These are phyloP conservation scores for Saxophila tyrrhenica DNA, from an alignment of 495 filamentous ascomycete species.

Conservation along the genomic window DNA sequence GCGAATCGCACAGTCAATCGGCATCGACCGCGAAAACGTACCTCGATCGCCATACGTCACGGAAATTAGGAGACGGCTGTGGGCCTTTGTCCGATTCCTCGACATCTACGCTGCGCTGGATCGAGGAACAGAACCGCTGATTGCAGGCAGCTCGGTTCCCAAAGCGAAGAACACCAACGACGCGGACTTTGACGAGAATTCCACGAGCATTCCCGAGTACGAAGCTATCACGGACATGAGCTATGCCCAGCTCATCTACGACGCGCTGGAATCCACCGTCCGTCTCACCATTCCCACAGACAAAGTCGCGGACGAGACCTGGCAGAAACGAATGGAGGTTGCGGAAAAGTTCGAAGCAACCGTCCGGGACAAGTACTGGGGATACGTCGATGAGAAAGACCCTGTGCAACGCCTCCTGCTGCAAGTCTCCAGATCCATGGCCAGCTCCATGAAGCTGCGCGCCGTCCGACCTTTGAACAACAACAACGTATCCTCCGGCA, in stretches of 20 bases:
- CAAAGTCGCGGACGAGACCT: constrained; percentile 6
- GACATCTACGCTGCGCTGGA: constrained; percentile 14
- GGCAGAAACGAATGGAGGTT: constrained; percentile 13
- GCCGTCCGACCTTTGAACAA: constrained; percentile 12
- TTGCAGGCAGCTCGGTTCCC: constrained; percentile 1
- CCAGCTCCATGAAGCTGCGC: constrained; percentile 2
- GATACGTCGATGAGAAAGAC: constrained; percentile 7
- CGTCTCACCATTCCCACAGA: constrained; percentile 4
- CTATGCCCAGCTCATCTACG: constrained; percentile 1
- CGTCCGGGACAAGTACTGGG: constrained; percentile 6
- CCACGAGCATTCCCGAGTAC: constrained; percentile 9
- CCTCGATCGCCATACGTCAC: constrained; percentile 9
- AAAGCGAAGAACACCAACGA: constrained; percentile 12
- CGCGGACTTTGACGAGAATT: constrained; percentile 14
- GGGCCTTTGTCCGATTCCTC: constrained; percentile 14
- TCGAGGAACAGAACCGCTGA: constrained; percentile 10
- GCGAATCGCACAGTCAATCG: constrained; percentile 15
- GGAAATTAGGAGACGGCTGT: constrained; percentile 14
- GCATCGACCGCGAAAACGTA: constrained; percentile 8
- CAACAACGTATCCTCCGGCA: constrained; percentile 8
- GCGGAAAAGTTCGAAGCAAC: constrained; percentile 1
- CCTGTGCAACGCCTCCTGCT: constrained; percentile 12
- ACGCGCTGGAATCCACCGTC: background rate
- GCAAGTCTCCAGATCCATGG: constrained; percentile 6
- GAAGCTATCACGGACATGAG: constrained; percentile 16